Evolutionary conservation across 805 yeast genomes (phyloP).

Genomic region (Monosporozyma aerobia): DNA sequence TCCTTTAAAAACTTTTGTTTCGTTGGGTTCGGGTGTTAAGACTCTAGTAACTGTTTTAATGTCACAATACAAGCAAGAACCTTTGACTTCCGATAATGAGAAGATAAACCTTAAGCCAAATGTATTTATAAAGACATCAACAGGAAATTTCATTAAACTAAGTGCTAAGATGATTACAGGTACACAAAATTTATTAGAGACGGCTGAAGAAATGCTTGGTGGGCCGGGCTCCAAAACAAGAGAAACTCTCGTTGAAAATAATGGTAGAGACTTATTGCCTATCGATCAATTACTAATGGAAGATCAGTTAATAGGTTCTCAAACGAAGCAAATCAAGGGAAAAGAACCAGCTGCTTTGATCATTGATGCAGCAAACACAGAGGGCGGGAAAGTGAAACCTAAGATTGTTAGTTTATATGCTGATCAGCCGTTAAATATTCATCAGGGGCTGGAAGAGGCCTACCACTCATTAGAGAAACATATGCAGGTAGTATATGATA

Average conservation of each 20-base stretch:
- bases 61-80: constrained; percentile 60
- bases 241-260: constrained; percentile 1
- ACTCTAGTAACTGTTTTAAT: constrained; percentile 67
- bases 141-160: constrained; percentile 68
- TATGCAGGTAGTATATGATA: constrained; percentile 53
- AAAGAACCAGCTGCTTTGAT: constrained; percentile 22
- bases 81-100: neutral
- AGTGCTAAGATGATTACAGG: constrained; percentile 86
- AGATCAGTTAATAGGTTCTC: constrained; percentile 30
- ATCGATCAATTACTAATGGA: constrained; percentile 24
- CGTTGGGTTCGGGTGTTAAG: constrained; percentile 69
- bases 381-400: constrained; percentile 13
- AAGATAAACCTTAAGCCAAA: constrained; percentile 44
- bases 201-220: constrained; percentile 69
- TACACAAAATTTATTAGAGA: constrained; percentile 71
- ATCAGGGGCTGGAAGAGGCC: constrained; percentile 69
- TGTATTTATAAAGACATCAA: constrained; percentile 65
- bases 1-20: constrained; percentile 67
- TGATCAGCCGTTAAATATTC: constrained; percentile 65
- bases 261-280: constrained; percentile 8
- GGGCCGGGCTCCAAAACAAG: constrained; percentile 47
- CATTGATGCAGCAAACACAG: constrained; percentile 15
- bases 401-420: constrained; percentile 64
- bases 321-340: constrained; percentile 27
- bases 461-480: constrained; percentile 64